Evolutionary conservation across 1,284 basidiomycete genomes (phyloP).

Genomic region (Ganoderma lingzhi): DNA sequence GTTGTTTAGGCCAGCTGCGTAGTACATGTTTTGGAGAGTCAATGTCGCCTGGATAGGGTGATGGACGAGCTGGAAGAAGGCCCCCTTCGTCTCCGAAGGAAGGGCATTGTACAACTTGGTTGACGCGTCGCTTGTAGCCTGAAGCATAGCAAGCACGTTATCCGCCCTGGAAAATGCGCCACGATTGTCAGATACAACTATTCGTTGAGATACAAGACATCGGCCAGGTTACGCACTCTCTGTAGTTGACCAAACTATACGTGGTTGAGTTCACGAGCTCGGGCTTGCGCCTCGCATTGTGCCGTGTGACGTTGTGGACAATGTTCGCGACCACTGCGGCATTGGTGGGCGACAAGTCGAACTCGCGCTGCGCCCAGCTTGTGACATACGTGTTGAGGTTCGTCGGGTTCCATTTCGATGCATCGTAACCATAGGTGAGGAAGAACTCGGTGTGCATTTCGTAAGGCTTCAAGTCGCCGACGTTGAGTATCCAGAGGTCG

Average conservation of each 20-base stretch:
- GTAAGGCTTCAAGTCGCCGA: slow-evolving; percentile 78
- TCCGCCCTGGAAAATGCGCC: slow-evolving; percentile 56
- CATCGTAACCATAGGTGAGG: slow-evolving; percentile 69
- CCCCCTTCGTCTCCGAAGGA: slow-evolving; percentile 52
- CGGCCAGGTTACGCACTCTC: slow-evolving; percentile 59
- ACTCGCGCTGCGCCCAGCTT: slow-evolving; percentile 71
- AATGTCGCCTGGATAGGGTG: slow-evolving; percentile 67
- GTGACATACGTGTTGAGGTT: slow-evolving; percentile 63
- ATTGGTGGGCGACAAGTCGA: slow-evolving; percentile 53
- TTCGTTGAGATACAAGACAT: slow-evolving; percentile 9
- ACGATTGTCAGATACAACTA: neutral
- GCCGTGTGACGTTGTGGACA: slow-evolving; percentile 65
- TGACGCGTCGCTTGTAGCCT: slow-evolving; percentile 56
- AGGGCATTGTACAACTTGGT: slow-evolving; percentile 64
- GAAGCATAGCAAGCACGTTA: slow-evolving; percentile 58
- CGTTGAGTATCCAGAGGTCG: slow-evolving; percentile 67
- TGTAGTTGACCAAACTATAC: slow-evolving; percentile 69
- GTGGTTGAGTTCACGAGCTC: slow-evolving; percentile 71
- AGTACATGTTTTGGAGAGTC: slow-evolving; percentile 64
- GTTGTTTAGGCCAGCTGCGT: slow-evolving; percentile 67
- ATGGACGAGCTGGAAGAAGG: slow-evolving; percentile 75
- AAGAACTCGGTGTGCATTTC: slow-evolving; percentile 79
- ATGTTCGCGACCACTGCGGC: slow-evolving; percentile 57
- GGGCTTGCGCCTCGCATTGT: slow-evolving; percentile 71
- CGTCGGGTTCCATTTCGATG: slow-evolving; percentile 56